Conservation (phyloP, 768 basidiomycete genomes). For the Pleurotus platypus region DNA sequence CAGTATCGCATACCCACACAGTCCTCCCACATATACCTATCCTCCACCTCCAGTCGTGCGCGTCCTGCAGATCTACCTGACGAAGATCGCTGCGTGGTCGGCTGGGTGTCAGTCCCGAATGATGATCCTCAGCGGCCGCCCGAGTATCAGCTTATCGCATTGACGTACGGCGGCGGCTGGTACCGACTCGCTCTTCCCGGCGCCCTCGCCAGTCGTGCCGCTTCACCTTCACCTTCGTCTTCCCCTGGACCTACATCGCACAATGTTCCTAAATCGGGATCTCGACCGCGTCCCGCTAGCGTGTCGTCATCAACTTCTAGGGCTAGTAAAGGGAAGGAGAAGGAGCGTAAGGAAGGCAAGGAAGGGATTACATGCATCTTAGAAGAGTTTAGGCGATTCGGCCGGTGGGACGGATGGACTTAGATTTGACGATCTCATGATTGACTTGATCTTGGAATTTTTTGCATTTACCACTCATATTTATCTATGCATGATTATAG, state of each 20-base stretch:
- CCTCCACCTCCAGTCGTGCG: constrained; percentile 55
- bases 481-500: background rate
- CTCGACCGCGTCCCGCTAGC: constrained; percentile 46
- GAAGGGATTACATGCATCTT: constrained; percentile 65
- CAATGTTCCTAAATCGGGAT: constrained; percentile 42
- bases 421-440: constrained; percentile 18
- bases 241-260: constrained; percentile 18
- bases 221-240: constrained; percentile 18
- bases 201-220: constrained; percentile 17
- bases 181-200: constrained; percentile 74
- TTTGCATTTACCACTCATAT: constrained; percentile 2
- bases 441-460: background rate
- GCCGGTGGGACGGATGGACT: constrained; percentile 89
- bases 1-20: constrained; percentile 87
- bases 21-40: constrained; percentile 76
- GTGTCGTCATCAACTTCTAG: constrained; percentile 47
- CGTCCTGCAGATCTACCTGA: constrained; percentile 62
- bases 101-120: constrained; percentile 66
- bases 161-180: constrained; percentile 92
- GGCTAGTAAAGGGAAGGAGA: constrained; percentile 54
- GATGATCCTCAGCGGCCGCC: constrained; percentile 14
- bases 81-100: constrained; percentile 83
- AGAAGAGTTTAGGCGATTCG: constrained; percentile 77
- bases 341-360: constrained; percentile 51
- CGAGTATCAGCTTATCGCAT: constrained; percentile 77